Conservation (phyloP, 2,329 filamentous ascomycete genomes). For the Sordariomycetes sp. region DNA sequence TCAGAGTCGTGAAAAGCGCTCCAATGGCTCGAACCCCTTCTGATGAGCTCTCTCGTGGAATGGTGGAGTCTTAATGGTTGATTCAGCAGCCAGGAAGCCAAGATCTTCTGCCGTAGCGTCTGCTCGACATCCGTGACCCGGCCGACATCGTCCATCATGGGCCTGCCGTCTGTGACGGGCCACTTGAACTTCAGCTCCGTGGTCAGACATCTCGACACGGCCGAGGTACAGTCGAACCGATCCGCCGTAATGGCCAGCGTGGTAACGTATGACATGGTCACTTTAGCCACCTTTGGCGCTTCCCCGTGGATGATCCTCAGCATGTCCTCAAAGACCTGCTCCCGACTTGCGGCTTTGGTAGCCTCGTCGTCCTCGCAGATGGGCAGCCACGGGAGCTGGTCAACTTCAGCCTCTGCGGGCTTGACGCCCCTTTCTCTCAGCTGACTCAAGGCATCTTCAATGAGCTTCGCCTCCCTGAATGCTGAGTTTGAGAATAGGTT, state of each 20-base stretch:
- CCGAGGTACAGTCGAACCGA: conserved; percentile 56
- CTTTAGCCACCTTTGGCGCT: conserved; percentile 24
- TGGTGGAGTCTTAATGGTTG: conserved; percentile 50
- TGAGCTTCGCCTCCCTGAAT: conserved; percentile 52
- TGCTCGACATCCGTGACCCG: conserved; percentile 46
- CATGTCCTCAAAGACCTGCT: conserved; percentile 57
- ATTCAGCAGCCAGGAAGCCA: conserved; percentile 57
- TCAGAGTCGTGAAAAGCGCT: conserved; percentile 25
- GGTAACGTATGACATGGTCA: conserved; percentile 52
- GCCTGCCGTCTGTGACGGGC: conserved; percentile 33
- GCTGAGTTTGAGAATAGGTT: conserved; percentile 54
- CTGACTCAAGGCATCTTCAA: conserved; percentile 39
- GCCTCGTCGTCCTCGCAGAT: conserved; percentile 63
- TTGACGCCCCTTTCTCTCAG: conserved; percentile 37
- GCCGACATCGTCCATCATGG: conserved; percentile 25
- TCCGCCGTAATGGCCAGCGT: conserved; percentile 65
- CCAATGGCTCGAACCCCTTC: conserved; percentile 56
- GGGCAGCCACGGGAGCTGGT: conserved; percentile 51
- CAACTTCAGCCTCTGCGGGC: conserved; percentile 35
- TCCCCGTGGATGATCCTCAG: conserved; percentile 54
- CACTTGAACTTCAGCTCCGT: conserved; percentile 43
- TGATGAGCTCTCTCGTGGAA: conserved; percentile 56
- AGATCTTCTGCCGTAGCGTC: conserved; percentile 57
- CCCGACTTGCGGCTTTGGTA: conserved; percentile 49
- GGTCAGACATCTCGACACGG: conserved; percentile 45